These are phyloP conservation scores for Trichophyton mentagrophytes DNA, from an alignment of 2,329 filamentous ascomycete species.

Conservation along the genomic window DNA sequence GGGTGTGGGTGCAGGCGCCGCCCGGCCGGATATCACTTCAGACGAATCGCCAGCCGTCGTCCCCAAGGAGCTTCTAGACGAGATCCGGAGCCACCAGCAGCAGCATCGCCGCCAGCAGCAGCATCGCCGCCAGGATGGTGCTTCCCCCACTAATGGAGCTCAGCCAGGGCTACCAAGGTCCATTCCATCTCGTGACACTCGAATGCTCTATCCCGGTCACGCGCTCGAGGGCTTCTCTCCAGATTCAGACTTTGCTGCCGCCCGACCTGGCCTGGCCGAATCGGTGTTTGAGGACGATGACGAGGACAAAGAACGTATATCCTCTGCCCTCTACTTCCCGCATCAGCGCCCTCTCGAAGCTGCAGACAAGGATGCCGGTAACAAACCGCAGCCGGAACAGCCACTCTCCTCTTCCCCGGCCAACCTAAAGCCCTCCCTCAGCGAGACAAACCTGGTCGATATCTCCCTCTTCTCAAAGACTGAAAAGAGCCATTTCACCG, in stretches of 20 bases:
- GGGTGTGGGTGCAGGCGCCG: no score
- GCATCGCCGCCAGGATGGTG: no score
- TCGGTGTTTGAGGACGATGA: conserved; percentile 25
- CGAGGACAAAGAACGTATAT: conserved; percentile 51
- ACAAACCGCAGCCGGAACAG: background rate
- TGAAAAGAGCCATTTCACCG: conserved; percentile 49
- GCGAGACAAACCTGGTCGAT: conserved; percentile 33
- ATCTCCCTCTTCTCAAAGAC: conserved; percentile 49
- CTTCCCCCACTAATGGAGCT: background rate
- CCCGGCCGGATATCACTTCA: background rate
- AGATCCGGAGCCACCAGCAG: background rate
- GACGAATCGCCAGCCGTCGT: background rate
- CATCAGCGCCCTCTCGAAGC: conserved; percentile 41
- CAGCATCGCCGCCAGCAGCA: no score
- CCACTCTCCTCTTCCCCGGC: background rate
- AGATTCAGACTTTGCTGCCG: background rate
- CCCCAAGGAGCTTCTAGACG: background rate
- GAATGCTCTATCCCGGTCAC: background rate
- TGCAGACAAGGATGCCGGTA: conserved; percentile 12
- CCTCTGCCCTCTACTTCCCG: conserved; percentile 51
- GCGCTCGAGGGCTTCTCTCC: conserved; percentile 5
- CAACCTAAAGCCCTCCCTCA: conserved; percentile 16
- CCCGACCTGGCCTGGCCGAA: background rate
- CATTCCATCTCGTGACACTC: background rate
- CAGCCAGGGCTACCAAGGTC: background rate